Evolutionary conservation across 1,284 basidiomycete genomes (phyloP).

Genomic region (Trichosporon coremiiforme): DNA sequence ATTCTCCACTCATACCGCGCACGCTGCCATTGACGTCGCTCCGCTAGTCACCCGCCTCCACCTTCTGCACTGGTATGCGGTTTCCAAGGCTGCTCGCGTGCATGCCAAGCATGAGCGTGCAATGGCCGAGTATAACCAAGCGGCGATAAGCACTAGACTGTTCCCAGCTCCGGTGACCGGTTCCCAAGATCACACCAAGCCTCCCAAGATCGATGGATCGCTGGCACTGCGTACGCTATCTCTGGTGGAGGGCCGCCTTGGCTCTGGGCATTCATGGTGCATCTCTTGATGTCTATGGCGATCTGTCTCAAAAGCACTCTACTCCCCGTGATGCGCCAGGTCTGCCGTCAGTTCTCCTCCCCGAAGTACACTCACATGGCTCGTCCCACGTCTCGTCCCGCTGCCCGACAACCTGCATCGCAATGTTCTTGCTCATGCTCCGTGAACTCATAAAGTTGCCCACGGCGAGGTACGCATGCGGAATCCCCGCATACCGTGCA

Average conservation of each 20-base stretch:
- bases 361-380: constrained; percentile 44
- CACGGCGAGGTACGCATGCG: constrained; percentile 41
- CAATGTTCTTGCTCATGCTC: constrained; percentile 64
- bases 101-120: background rate
- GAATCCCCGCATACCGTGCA: constrained; percentile 61
- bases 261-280: background rate
- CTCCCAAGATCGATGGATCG: background rate
- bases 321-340: background rate
- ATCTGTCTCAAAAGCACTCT: background rate
- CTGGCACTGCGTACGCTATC: background rate
- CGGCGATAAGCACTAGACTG: background rate
- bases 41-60: too few species aligned
- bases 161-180: background rate
- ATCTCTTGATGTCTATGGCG: background rate
- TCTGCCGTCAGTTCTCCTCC: background rate
- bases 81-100: background rate
- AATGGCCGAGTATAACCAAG: background rate
- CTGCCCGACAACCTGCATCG: constrained; percentile 66
- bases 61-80: too few species aligned
- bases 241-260: background rate
- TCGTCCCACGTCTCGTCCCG: constrained; percentile 61
- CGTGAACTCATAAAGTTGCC: constrained; percentile 63
- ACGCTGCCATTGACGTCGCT: too few species aligned
- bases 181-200: background rate
- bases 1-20: too few species aligned